Evolutionary conservation across 2,329 filamentous ascomycete genomes (phyloP).

Genomic region (Fusarium denticulatum): DNA sequence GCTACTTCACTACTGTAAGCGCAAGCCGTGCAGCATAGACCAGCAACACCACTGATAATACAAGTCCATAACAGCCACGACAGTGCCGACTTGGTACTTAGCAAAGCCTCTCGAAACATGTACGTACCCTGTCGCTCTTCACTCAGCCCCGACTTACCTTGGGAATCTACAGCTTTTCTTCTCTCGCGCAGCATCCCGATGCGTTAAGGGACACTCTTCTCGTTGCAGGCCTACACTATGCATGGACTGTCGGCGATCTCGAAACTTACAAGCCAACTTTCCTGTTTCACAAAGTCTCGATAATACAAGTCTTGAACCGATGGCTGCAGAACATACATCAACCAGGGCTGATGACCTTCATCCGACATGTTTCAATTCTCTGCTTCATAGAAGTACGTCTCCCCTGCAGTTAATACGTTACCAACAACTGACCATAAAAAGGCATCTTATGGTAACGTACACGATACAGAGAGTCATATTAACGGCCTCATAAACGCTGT

Average conservation of each 20-base stretch:
- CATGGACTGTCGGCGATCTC: conserved; percentile 34
- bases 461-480: conserved; percentile 34
- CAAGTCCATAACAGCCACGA: conserved; percentile 32
- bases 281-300: conserved; percentile 36
- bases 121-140: background rate
- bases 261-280: conserved; percentile 32
- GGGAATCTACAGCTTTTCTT: background rate
- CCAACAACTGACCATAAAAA: background rate
- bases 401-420: fast-evolving
- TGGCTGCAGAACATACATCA: conserved; percentile 24
- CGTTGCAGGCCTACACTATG: conserved; percentile 32
- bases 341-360: conserved; percentile 24
- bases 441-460: conserved; percentile 31
- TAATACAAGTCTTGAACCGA: conserved; percentile 24
- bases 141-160: background rate
- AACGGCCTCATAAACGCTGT: conserved; percentile 29
- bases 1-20: conserved; percentile 39
- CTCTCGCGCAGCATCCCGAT: conserved; percentile 31
- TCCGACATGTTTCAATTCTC: conserved; percentile 31
- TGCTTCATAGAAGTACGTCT: conserved; percentile 30
- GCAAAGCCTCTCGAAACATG: conserved; percentile 6
- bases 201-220: conserved; percentile 35
- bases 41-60: background rate
- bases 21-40: background rate
- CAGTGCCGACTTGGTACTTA: conserved; percentile 1